These are phyloP conservation scores for Penicillium freii DNA, from an alignment of 2,329 filamentous ascomycete genomes.

Conservation along the genomic window DNA sequence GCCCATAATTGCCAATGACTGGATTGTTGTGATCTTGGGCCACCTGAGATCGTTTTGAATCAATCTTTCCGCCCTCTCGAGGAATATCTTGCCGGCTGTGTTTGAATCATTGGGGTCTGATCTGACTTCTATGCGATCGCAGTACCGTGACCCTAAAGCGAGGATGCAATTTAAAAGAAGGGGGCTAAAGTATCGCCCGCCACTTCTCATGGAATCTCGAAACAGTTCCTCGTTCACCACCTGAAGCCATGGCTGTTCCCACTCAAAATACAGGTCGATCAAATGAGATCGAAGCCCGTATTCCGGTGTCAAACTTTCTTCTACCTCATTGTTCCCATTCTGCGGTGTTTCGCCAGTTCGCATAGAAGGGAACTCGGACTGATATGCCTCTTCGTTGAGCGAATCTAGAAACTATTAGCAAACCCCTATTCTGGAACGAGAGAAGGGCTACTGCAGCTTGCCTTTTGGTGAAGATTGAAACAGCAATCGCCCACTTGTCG, in stretches of 20 bases:
- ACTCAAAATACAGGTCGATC: slow-evolving; percentile 39
- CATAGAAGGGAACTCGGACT: slow-evolving; percentile 8
- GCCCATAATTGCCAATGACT: slow-evolving; percentile 35
- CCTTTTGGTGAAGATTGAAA: slow-evolving; percentile 25
- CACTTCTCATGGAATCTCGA: slow-evolving; percentile 26
- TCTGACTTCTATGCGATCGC: slow-evolving; percentile 33
- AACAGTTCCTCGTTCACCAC: slow-evolving; percentile 39
- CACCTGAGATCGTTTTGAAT: slow-evolving; percentile 23
- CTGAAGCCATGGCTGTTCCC: slow-evolving; percentile 41
- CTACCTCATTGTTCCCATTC: background rate
- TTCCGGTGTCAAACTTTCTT: slow-evolving; percentile 14
- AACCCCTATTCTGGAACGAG: background rate
- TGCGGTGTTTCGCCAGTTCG: background rate
- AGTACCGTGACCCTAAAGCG: slow-evolving; percentile 36
- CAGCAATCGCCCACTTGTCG: slow-evolving; percentile 37
- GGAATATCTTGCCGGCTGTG: slow-evolving; percentile 34
- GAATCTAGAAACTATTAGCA: slow-evolving; percentile 10
- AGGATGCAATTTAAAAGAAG: slow-evolving; percentile 38
- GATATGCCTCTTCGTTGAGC: slow-evolving; percentile 3
- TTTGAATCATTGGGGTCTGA: slow-evolving; percentile 33
- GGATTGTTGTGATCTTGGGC: slow-evolving; percentile 40
- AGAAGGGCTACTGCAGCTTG: background rate
- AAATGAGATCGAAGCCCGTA: slow-evolving; percentile 30
- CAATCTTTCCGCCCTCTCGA: slow-evolving; percentile 28
- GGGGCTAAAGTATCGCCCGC: slow-evolving; percentile 33